These are phyloP conservation scores for Ophiostoma populinum DNA, from an alignment of 2,329 filamentous ascomycete species.

Conservation along the genomic window DNA sequence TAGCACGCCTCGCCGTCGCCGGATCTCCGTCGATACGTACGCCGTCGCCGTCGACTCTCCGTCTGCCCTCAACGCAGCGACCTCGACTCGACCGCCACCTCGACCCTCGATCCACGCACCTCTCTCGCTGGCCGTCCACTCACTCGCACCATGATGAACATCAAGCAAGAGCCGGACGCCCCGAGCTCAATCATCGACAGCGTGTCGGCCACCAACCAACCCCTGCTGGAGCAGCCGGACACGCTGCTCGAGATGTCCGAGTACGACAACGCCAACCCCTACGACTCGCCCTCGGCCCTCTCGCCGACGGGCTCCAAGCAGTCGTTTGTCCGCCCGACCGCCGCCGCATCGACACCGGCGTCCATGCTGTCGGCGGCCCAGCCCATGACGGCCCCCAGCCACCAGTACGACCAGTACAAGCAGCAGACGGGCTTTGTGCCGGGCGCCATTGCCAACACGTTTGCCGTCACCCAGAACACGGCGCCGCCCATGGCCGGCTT, in stretches of 20 bases:
- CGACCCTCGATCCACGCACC: background rate
- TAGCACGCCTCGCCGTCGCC: no score
- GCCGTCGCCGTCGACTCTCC: no score
- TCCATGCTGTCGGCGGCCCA: slow-evolving; percentile 34
- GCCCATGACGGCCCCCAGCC: slow-evolving; percentile 63
- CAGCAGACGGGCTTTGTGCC: slow-evolving; percentile 88
- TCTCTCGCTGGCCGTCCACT: background rate
- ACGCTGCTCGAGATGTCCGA: slow-evolving; percentile 42
- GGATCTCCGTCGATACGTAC: no score
- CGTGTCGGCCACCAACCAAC: slow-evolving; percentile 14
- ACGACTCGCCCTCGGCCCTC: slow-evolving; percentile 42
- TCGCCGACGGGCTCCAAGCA: slow-evolving; percentile 38
- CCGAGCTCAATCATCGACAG: slow-evolving; percentile 9
- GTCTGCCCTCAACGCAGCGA: no score
- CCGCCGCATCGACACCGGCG: slow-evolving; percentile 26
- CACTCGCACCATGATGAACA: slow-evolving; percentile 6
- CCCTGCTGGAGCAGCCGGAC: slow-evolving; percentile 32
- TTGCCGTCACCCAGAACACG: slow-evolving; percentile 54
- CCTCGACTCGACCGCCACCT: no score
- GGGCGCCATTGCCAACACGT: slow-evolving; percentile 62
- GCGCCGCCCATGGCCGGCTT: slow-evolving; percentile 34
- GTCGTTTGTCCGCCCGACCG: slow-evolving; percentile 28
- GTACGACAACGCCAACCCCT: slow-evolving; percentile 40
- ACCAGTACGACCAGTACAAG: slow-evolving; percentile 88
- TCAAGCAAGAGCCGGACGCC: slow-evolving; percentile 11